These are phyloP conservation scores for Mycena metata DNA, from an alignment of 768 basidiomycete species.

Conservation along the genomic window DNA sequence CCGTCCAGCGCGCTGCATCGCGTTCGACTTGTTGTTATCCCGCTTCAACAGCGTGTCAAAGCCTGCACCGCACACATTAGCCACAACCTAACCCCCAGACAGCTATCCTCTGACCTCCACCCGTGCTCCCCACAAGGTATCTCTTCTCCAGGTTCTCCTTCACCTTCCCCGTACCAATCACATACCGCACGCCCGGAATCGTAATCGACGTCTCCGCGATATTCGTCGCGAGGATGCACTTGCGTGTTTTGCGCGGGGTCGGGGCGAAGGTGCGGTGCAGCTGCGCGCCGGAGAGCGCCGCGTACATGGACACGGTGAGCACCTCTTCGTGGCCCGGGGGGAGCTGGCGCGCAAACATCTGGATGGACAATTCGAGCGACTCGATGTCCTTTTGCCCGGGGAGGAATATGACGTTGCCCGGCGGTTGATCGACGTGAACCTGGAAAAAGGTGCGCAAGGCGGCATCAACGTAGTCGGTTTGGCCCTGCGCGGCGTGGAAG, in stretches of 20 bases:
- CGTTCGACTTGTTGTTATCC: constrained; percentile 90
- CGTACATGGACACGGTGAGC: constrained; percentile 85
- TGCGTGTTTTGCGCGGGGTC: constrained; percentile 77
- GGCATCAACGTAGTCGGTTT: constrained; percentile 88
- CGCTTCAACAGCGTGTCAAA: constrained; percentile 89
- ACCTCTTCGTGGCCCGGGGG: constrained; percentile 73
- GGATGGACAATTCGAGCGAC: constrained; percentile 81
- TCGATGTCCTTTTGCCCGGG: constrained; percentile 99
- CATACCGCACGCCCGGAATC: constrained; percentile 94
- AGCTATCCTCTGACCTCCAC: constrained; percentile 65
- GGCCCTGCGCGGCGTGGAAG: constrained; percentile 80
- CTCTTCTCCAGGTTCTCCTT: constrained; percentile 99
- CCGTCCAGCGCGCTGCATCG: constrained; percentile 94
- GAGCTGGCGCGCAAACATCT: constrained; percentile 75
- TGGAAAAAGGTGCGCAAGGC: constrained; percentile 95
- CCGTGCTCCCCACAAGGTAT: constrained; percentile 76
- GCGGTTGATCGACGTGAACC: constrained; percentile 83
- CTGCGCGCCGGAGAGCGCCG: constrained; percentile 82
- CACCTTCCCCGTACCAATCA: constrained; percentile 95
- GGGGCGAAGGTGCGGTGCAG: constrained; percentile 84
- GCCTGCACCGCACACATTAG: constrained; percentile 59
- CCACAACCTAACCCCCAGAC: constrained; percentile 1
- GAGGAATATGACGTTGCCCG: constrained; percentile 94
- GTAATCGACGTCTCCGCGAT: constrained; percentile 99
- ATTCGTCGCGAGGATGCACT: constrained; percentile 96